Evolutionary conservation across 345 rosid genomes (phyloP).

Genomic region (Nasturtium officinale): DNA sequence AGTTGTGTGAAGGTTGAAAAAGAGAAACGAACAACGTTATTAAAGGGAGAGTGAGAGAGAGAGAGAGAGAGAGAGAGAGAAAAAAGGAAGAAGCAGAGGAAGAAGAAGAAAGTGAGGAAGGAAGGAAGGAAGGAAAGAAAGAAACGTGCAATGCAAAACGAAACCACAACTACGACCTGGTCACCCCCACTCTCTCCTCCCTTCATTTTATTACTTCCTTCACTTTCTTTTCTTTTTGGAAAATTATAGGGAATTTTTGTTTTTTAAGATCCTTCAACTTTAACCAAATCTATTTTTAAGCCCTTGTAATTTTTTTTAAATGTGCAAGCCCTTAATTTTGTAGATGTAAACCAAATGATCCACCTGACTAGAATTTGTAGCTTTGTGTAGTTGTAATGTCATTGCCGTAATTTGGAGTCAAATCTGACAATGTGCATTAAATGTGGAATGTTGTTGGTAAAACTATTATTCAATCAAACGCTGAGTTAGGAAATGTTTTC

Average conservation of each 20-base stretch:
- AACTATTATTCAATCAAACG: too few species aligned
- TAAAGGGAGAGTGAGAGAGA: neutral
- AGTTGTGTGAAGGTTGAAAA: conserved; percentile 30
- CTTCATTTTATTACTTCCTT: neutral
- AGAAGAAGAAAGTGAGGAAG: conserved; percentile 31
- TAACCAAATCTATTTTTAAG: neutral
- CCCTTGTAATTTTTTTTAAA: neutral
- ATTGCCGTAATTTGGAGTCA: neutral
- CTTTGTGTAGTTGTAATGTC: neutral
- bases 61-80: conserved; percentile 28
- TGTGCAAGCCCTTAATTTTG: neutral
- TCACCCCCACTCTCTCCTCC: conserved; percentile 31
- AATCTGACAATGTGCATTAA: neutral
- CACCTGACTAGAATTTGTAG: neutral
- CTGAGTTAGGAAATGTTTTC: neutral
- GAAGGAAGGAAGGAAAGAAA: neutral
- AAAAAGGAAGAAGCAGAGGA: conserved; percentile 29
- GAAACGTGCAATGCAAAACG: conserved; percentile 47
- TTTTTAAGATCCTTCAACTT: neutral
- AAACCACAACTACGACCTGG: conserved; percentile 36
- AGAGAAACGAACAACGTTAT: conserved; percentile 14
- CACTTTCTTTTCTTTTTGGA: too few species aligned
- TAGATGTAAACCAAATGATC: neutral
- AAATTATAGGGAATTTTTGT: neutral
- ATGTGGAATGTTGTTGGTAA: neutral